phyloP scores from a whole-genome alignment of 2,329 filamentous ascomycete species.

The Zymoseptoria tritici region DNA sequence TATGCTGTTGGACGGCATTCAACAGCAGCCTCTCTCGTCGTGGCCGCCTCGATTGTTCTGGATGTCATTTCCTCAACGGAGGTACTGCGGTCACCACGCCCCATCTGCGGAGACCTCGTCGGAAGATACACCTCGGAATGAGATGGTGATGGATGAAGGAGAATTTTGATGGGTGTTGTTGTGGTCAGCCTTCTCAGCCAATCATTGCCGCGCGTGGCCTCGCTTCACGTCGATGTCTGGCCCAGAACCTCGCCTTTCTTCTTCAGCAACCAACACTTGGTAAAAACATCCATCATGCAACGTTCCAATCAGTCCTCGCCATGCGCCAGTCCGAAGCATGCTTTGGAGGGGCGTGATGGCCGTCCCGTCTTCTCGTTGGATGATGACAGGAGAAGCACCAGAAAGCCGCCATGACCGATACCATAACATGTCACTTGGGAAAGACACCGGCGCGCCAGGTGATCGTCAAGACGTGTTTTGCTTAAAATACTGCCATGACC shows the following conservation, averaged over 20 bases:
- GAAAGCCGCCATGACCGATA: neutral
- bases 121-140: neutral
- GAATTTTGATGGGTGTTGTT: neutral
- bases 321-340: neutral
- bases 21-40: neutral
- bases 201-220: neutral
- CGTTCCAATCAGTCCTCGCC: neutral
- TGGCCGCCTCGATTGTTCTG: neutral
- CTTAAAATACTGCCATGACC: neutral
- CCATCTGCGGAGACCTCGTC: neutral
- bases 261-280: neutral
- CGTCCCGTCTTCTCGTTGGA: neutral
- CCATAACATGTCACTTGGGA: neutral
- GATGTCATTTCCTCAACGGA: neutral
- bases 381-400: neutral
- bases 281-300: neutral
- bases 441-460: neutral
- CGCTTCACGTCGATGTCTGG: neutral
- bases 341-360: neutral
- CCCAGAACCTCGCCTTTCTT: neutral
- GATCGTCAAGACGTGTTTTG: neutral
- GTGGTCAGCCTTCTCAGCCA: neutral
- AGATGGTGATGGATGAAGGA: neutral
- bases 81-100: neutral
- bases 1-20: neutral